Evolutionary conservation across 2,329 filamentous ascomycete genomes (phyloP).

Genomic region (Aspergillus texensis): DNA sequence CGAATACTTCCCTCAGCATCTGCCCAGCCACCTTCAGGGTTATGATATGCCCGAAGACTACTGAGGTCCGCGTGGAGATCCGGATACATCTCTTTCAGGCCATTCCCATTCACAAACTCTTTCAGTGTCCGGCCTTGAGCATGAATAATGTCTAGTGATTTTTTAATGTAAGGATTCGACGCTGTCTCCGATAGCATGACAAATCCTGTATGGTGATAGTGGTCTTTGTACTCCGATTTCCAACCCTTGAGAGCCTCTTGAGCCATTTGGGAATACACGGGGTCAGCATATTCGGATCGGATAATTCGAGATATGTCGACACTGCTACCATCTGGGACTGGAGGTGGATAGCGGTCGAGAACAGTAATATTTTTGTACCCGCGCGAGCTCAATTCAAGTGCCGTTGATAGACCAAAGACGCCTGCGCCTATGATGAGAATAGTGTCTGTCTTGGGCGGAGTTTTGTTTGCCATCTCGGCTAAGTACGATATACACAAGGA

Average conservation of each 20-base stretch:
- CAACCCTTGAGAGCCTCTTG: conserved; percentile 69
- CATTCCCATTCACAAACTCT: conserved; percentile 43
- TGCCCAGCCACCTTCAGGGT: conserved; percentile 76
- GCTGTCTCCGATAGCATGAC: conserved; percentile 30
- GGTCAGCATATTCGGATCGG: conserved; percentile 74
- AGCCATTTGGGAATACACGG: conserved; percentile 72
- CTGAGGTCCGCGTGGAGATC: conserved; percentile 54
- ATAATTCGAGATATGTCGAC: conserved; percentile 63
- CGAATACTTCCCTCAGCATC: conserved; percentile 65
- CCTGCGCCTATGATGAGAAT: conserved; percentile 72
- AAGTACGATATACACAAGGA: not conserved
- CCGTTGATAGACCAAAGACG: conserved; percentile 66
- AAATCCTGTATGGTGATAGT: conserved; percentile 33
- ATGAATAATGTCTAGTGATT: conserved; percentile 38
- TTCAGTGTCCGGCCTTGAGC: conserved; percentile 38
- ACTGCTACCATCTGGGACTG: conserved; percentile 56
- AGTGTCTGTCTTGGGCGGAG: conserved; percentile 34
- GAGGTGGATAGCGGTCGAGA: conserved; percentile 57
- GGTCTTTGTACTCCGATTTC: conserved; percentile 47
- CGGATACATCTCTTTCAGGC: conserved; percentile 25
- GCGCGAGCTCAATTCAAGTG: conserved; percentile 67
- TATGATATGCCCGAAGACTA: conserved; percentile 66
- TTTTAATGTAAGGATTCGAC: conserved; percentile 29
- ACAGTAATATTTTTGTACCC: conserved; percentile 56
- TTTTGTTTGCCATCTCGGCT: conserved; percentile 2